A percentile compares a stretch with the other conserved stretches of the same genome.
Evolutionary conservation across 179 eudicot genomes (phyloP).

Genomic region (Nepenthes alata): DNA sequence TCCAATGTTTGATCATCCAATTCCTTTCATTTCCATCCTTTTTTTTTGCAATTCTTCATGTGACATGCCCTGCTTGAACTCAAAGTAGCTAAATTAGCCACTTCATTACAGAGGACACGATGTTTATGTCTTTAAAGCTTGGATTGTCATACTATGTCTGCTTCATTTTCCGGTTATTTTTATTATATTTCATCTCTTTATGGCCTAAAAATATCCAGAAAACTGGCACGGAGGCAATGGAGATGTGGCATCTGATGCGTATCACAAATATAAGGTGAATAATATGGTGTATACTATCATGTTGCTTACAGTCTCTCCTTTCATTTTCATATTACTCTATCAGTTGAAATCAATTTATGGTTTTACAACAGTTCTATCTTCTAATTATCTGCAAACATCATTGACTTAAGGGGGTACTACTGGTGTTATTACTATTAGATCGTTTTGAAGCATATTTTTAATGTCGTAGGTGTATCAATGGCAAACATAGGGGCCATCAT

Average conservation of each 20-base stretch:
- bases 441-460: not conserved
- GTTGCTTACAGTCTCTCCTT: not conserved
- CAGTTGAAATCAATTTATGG: not conserved
- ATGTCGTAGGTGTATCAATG: not conserved
- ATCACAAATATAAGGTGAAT: conserved; percentile 61
- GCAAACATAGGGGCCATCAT: no score
- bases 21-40: not conserved
- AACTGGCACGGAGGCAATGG: conserved; percentile 22
- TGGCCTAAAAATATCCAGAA: conserved; percentile 14
- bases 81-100: no score
- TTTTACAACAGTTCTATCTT: not conserved
- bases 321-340: not conserved
- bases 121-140: no score
- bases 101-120: no score
- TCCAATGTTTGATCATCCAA: not conserved
- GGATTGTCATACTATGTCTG: not conserved
- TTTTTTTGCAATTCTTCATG: not conserved
- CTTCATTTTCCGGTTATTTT: no score
- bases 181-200: not conserved
- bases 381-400: not conserved
- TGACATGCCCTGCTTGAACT: no score
- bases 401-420: not conserved
- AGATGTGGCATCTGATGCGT: conserved; percentile 49
- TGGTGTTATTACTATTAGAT: not conserved
- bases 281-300: not conserved